Evolutionary conservation across 1,284 basidiomycete species (phyloP).

Genomic region (Prillingera fragicola): DNA sequence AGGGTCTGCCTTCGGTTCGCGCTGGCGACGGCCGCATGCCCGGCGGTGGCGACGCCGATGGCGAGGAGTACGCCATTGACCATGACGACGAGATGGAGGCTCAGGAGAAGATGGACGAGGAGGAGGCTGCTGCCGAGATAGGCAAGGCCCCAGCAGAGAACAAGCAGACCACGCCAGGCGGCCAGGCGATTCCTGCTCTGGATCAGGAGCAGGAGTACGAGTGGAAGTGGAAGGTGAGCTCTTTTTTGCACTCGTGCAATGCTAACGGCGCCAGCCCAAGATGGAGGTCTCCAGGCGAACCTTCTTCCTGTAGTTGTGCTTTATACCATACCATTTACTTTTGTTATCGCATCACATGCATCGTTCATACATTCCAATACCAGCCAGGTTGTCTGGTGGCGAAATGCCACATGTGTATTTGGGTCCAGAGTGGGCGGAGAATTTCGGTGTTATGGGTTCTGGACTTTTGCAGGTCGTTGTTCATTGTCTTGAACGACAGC

Average conservation of each 20-base stretch:
- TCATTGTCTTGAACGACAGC: no score
- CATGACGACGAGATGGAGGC: slow-evolving; percentile 26
- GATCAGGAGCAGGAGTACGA: slow-evolving; percentile 50
- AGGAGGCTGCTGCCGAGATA: slow-evolving; percentile 41
- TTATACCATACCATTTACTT: no score
- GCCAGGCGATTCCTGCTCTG: slow-evolving; percentile 41
- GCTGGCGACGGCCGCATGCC: slow-evolving; percentile 45
- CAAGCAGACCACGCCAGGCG: slow-evolving; percentile 18
- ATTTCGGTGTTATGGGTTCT: slow-evolving; percentile 1
- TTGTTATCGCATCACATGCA: no score
- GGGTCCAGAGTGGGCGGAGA: no score
- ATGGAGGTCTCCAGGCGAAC: slow-evolving; percentile 50
- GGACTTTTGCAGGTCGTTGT: not conserved
- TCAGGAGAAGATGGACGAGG: slow-evolving; percentile 41
- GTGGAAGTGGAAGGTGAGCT: slow-evolving; percentile 51
- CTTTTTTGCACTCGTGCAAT: no score
- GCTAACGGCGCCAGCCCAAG: slow-evolving; percentile 41
- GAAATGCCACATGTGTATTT: no score
- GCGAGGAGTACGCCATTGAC: slow-evolving; percentile 30
- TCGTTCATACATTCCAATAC: no score
- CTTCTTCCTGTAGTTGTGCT: slow-evolving; percentile 45
- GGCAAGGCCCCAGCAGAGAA: slow-evolving; percentile 8
- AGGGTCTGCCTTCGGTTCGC: slow-evolving; percentile 73
- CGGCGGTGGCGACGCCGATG: slow-evolving; percentile 53
- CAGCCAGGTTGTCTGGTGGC: no score